Evolutionary conservation across 2,329 filamentous ascomycete species (phyloP).

Genomic region (Bipolaris zeicola): DNA sequence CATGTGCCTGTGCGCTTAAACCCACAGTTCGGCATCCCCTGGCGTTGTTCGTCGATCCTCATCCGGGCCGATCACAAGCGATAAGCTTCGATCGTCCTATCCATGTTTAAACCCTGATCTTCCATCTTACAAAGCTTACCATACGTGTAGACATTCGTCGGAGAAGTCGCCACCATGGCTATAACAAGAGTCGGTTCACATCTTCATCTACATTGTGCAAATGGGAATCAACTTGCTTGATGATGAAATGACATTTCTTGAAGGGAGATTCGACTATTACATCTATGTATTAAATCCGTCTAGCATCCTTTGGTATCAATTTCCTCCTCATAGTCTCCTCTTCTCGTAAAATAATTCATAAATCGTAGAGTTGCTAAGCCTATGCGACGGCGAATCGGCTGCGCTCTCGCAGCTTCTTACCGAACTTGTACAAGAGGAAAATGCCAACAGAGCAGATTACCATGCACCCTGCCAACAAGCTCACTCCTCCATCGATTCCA

Average conservation of each 20-base stretch:
- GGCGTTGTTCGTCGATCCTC: slow-evolving; percentile 11
- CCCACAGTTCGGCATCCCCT: slow-evolving; percentile 1
- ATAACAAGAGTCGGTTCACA: background rate
- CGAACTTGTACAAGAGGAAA: slow-evolving; percentile 62
- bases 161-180: background rate
- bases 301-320: too few species aligned
- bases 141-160: background rate
- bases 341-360: background rate
- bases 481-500: slow-evolving; percentile 63
- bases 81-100: slow-evolving; percentile 3
- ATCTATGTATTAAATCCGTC: too few species aligned
- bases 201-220: background rate
- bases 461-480: slow-evolving; percentile 58
- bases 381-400: slow-evolving; percentile 60
- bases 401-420: slow-evolving; percentile 59
- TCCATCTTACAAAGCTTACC: background rate
- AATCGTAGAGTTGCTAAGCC: background rate
- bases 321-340: too few species aligned
- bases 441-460: slow-evolving; percentile 58
- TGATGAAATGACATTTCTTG: background rate
- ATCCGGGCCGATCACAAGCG: slow-evolving; percentile 2
- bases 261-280: too few species aligned
- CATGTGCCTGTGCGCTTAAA: slow-evolving; percentile 2
- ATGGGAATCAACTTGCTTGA: background rate
- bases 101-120: background rate